Base-by-base conservation (phyloP, 1,284 basidiomycete genomes). In the Heterobasidion parviporum region DNA sequence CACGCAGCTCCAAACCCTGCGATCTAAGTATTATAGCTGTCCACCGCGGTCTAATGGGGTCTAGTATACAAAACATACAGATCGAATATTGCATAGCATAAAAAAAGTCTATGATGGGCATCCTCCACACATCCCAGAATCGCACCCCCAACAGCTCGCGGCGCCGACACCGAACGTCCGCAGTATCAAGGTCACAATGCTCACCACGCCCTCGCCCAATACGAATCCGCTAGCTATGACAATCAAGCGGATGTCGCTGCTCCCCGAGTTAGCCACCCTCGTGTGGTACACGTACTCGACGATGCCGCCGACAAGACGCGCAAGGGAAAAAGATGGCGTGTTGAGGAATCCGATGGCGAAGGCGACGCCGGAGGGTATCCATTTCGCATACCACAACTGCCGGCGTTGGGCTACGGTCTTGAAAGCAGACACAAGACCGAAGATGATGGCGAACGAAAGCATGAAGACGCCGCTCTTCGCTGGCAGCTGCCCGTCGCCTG, bases 221-320 rank as follows among this genome's bases (percentile, higher is more conserved):
- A 98, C 96, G 65, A 98, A 97, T 1, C 95, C 95, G 64, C 89
- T 93, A 4, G 95, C 96, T 35, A 97, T 77, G 38, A 98, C 85
- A 63, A 98, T 89, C 52, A 95, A 76, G 51, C 78, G 80, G 60
- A 89, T 94, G 65, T 83, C 87, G 50, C 75, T 65, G 52, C 60
- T 69, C 58, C 73, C 70, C 38, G 71, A 76, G 15, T 71, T 71
- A 33, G 73, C 72, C 61, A 74, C 70, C 38, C 76, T 74, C 32
- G 73, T 78, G 66, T 82, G 76, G 70, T 86, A 84, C 56, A 80
- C 68, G 68, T 87, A 82, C 60, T 94, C 92, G 61, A 91, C 72
- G 61, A 92, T 67, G 2, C 95, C 96, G 41, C 96, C 96, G 51
- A 97, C 79, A 33, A 98, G 76, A 51, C 95, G 83, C 1, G 95